Conservation (phyloP, 805 yeast genomes). For the Hanseniaspora pseudoguilliermondii region DNA sequence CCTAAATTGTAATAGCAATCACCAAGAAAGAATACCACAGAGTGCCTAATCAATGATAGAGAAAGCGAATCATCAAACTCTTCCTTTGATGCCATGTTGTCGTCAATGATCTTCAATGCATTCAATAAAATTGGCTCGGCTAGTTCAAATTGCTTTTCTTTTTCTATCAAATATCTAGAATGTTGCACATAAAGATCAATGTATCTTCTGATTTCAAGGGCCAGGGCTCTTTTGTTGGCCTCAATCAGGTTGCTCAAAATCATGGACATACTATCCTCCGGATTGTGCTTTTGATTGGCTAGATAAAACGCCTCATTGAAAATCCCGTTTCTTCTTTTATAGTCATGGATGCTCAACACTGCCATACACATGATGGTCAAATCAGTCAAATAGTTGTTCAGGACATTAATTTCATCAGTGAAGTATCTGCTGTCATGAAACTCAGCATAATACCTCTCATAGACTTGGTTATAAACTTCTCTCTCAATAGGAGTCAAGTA, state of each 20-base stretch:
- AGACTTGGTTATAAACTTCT: constrained; percentile 59
- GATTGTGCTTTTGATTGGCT: constrained; percentile 19
- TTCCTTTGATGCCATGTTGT: constrained; percentile 20
- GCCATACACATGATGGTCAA: neutral
- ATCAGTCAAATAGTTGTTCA: constrained; percentile 57
- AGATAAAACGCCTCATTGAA: constrained; percentile 18
- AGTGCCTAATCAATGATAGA: neutral
- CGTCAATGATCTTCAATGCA: constrained; percentile 19
- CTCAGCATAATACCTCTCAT: constrained; percentile 43
- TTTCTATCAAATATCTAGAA: constrained; percentile 58
- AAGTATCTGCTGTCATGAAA: constrained; percentile 41
- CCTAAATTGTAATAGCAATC: constrained; percentile 11
- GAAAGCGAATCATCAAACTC: constrained; percentile 18
- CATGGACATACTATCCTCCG: constrained; percentile 45
- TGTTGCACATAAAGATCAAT: constrained; percentile 37
- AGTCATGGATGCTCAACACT: constrained; percentile 11
- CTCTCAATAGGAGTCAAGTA: constrained; percentile 77
- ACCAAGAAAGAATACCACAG: constrained; percentile 7
- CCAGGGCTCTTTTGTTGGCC: constrained; percentile 39
- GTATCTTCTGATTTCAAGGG: constrained; percentile 37
- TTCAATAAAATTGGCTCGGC: constrained; percentile 39
- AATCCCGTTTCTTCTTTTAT: constrained; percentile 13
- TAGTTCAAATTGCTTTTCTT: constrained; percentile 34
- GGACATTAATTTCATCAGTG: constrained; percentile 29
- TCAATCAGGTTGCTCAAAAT: constrained; percentile 55